phyloP scores from a whole-genome alignment of 2,329 filamentous ascomycete species.

The Epichloe glyceriae region DNA sequence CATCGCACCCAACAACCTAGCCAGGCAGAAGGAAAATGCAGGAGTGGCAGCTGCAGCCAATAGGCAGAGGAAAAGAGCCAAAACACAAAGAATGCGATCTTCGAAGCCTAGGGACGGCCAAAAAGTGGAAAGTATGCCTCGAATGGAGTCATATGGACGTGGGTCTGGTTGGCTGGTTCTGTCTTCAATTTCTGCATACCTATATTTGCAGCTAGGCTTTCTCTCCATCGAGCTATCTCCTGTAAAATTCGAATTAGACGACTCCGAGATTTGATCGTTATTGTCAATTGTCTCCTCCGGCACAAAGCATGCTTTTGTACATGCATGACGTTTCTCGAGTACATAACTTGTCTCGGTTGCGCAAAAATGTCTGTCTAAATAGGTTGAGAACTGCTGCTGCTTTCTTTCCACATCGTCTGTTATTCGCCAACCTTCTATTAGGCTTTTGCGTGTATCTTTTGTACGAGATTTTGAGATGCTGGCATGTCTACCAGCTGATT shows the following conservation, averaged over 20 bases:
- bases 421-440: slow-evolving; percentile 25
- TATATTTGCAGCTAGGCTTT: background rate
- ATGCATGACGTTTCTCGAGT: background rate
- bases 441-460: slow-evolving; percentile 39
- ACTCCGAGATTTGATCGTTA: background rate
- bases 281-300: background rate
- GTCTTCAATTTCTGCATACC: background rate
- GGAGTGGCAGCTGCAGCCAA: slow-evolving; percentile 57
- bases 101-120: slow-evolving; percentile 48
- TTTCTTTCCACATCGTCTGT: background rate
- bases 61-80: slow-evolving; percentile 48
- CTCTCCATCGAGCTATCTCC: background rate
- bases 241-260: background rate
- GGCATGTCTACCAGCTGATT: background rate
- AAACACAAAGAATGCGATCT: slow-evolving; percentile 40
- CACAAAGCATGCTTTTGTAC: background rate
- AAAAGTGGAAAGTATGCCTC: slow-evolving; percentile 38
- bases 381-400: slow-evolving; percentile 3
- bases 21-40: slow-evolving; percentile 63
- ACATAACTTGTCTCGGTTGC: background rate
- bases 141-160: background rate
- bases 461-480: slow-evolving; percentile 18
- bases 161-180: background rate
- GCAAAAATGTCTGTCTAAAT: slow-evolving; percentile 3
- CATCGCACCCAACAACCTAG: slow-evolving; percentile 59